Evolutionary conservation across 805 yeast species (phyloP), one percentile per base, ranked within the genome.

Genomic region (Scheffersomyces spartinae): DNA sequence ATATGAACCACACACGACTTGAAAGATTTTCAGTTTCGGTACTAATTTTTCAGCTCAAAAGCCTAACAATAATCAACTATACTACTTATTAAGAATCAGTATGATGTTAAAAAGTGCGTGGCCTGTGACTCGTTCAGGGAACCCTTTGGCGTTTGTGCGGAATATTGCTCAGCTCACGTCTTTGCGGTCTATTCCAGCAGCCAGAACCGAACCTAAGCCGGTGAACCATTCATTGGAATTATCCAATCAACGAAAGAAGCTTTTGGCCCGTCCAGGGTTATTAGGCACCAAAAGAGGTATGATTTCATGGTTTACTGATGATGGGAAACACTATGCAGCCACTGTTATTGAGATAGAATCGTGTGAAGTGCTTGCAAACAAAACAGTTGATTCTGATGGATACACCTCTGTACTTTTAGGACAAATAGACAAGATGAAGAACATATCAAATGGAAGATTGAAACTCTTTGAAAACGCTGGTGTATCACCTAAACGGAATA

Each of bases 371-470:
- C 54, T 78, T 10, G 66, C 68, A 44, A 72, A 71, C 41, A 81
- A 79, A 47, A 78, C 88, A 3, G 42, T 63, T 15, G 74, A 66
- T n/a, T 61, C 66, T 17, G 76, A 83, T 41, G 95, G 96, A 3
- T 82, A 82, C 52, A 65, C 60, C 43, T 88, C 95, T 1, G 88
- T 85, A 9, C 82, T 83, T 53, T 63, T 91, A 21, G 98, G 97
- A 9, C 80, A 71, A 35, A 88, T 94, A 15, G 68, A 69, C 38
- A 74, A 74, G 41, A 59, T 71, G 30, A 64, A 71, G 32, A 79
- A 79, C 41, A 67, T 77, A 22, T 60, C 77, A 13, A 67, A 78
- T 36, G 69, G 71, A 11, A 49, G 72, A 57, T 64, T 86, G 32
- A 88, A 86, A 7, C 85, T 79, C 43, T 85, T 73, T 42, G 73